Evolutionary conservation across 2,329 filamentous ascomycete species (phyloP).

Genomic region (Aschersonia sp.): DNA sequence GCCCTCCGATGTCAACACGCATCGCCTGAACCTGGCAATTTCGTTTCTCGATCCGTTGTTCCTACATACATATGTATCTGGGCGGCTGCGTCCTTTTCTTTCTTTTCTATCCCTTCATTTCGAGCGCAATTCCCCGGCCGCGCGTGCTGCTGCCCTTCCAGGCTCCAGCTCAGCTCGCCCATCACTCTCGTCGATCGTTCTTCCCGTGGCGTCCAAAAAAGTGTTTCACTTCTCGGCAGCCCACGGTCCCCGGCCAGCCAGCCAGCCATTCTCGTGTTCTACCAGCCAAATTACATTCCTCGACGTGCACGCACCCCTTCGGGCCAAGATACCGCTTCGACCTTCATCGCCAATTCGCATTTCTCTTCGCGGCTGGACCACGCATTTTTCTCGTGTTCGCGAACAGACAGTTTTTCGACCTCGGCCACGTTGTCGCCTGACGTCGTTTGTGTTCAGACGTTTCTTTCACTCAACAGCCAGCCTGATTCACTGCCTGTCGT

Average conservation of each 20-base stretch:
- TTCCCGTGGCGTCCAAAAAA: no score
- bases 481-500: not conserved
- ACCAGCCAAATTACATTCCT: not conserved
- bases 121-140: not conserved
- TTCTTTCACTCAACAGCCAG: not conserved
- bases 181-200: no score
- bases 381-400: not conserved
- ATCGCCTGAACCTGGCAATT: not conserved
- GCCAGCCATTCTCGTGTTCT: not conserved
- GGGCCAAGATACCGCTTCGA: not conserved
- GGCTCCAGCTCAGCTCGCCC: no score
- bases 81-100: not conserved
- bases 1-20: not conserved
- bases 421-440: not conserved
- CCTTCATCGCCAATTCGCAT: not conserved
- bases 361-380: slow-evolving; percentile 5
- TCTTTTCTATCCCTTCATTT: not conserved
- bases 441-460: not conserved
- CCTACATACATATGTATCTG: not conserved
- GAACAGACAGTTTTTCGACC: not conserved
- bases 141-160: no score
- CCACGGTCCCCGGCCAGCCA: not conserved
- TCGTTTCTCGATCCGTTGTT: not conserved
- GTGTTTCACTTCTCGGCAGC: not conserved
- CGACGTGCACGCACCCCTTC: not conserved